Evolutionary conservation across 768 basidiomycete genomes (phyloP).

Genomic region (Lyophyllum decastes): DNA sequence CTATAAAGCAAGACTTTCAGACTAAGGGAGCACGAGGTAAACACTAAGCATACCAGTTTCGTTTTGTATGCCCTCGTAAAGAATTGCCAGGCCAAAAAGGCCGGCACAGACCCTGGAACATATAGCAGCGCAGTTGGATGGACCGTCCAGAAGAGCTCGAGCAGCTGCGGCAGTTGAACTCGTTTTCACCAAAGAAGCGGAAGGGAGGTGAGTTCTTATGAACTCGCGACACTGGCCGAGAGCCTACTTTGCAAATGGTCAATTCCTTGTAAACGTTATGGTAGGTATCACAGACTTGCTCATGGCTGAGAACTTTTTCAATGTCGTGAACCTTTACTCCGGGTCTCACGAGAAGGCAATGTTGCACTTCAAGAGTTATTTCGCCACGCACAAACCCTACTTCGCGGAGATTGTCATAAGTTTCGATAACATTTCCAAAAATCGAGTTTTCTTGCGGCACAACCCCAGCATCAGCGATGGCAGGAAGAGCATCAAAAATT

Average conservation of each 20-base stretch:
- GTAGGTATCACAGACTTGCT: constrained; percentile 55
- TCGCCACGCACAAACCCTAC: constrained; percentile 60
- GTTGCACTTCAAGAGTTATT: constrained; percentile 59
- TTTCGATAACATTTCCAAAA: constrained; percentile 73
- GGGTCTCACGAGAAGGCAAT: constrained; percentile 65
- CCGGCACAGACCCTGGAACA: constrained; percentile 66
- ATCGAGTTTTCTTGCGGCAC: constrained; percentile 82
- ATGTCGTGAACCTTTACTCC: constrained; percentile 61
- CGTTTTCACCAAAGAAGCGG: constrained; percentile 53
- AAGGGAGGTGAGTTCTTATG: constrained; percentile 52
- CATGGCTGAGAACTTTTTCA: constrained; percentile 69
- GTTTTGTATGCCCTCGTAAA: constrained; percentile 68
- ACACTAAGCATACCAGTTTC: constrained; percentile 38
- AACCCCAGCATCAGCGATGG: constrained; percentile 51
- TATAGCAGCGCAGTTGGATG: constrained; percentile 65
- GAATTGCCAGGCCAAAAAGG: constrained; percentile 63
- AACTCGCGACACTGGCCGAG: constrained; percentile 78
- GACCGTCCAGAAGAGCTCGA: constrained; percentile 40
- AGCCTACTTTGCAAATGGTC: constrained; percentile 45
- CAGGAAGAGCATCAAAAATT: constrained; percentile 55
- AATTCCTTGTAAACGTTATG: not conserved
- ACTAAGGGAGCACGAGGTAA: not conserved
- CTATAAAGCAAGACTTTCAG: constrained; percentile 31
- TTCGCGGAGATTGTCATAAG: constrained; percentile 63
- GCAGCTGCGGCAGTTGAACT: constrained; percentile 78